Percentiles rank a stretch among this genome's conserved stretches.
phyloP scores from a whole-genome alignment of 306 rosid genomes.

The Albizia julibrissin region DNA sequence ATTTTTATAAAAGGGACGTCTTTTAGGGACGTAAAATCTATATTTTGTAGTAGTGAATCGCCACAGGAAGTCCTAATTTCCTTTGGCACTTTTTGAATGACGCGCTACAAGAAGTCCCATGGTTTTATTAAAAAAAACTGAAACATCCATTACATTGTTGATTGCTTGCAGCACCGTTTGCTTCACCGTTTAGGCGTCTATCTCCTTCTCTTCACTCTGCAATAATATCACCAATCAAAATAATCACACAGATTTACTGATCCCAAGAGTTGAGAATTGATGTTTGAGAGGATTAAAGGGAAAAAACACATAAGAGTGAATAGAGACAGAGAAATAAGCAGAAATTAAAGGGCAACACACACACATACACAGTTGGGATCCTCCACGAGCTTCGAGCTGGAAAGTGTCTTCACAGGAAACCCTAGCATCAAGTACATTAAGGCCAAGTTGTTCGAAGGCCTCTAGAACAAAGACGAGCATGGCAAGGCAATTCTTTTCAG shows the following conservation, averaged over 20 bases:
- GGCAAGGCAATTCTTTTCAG: slow-evolving; percentile 66
- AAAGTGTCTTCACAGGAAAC: slow-evolving; percentile 83
- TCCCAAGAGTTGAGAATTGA: not conserved
- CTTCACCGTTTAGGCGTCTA: slow-evolving; percentile 80
- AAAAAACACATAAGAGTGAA: not conserved
- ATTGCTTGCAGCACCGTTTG: slow-evolving; percentile 75
- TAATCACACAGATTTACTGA: not conserved
- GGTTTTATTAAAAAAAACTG: too few species aligned
- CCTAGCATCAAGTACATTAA: slow-evolving; percentile 87
- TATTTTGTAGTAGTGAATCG: too few species aligned
- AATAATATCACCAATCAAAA: slow-evolving; percentile 24
- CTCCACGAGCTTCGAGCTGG: slow-evolving; percentile 77
- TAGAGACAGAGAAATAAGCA: not conserved
- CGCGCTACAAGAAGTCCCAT: too few species aligned
- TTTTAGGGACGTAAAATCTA: too few species aligned
- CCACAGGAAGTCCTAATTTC: too few species aligned
- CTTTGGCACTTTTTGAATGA: too few species aligned
- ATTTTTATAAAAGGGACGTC: too few species aligned
- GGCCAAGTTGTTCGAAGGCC: slow-evolving; percentile 80
- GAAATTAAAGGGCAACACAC: not conserved
- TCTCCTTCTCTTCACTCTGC: slow-evolving; percentile 61
- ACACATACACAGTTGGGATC: slow-evolving; percentile 52
- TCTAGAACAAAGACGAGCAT: slow-evolving; percentile 70
- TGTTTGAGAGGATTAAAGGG: not conserved
- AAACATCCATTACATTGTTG: slow-evolving; percentile 50